Base-by-base conservation (phyloP, 176 grass and related monocot species). In the Oryza brachyantha region DNA sequence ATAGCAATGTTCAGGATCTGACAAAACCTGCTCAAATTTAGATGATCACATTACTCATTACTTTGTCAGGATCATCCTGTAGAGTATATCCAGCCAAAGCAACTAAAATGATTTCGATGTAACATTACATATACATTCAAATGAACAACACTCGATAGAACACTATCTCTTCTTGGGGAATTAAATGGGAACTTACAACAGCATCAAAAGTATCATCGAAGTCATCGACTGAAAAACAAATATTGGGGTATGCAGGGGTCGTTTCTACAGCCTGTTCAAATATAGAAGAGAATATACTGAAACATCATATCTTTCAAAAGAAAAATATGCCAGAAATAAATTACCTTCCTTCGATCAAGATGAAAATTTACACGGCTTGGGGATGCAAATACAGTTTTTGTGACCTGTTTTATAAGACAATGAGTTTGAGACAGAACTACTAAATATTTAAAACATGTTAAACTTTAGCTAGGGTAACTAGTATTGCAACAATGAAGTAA, bases 151-250 rank as follows among this genome's bases (percentile, higher is more conserved):
- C 73, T 43, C 66, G 11, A 43, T 27, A 85, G 65, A 61, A 74
- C 7, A 63, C 0, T 6, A 50, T 8, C 35, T n/a, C 39, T 52
- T 35, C 4, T 41, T 13, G 50, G 22, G 3, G 60, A 28, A 77
- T 65, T 72, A 62, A 54, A 72, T 7, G 7, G 13, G 70, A 88
- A 80, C 83, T 95, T 84, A 99, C 96, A 90, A 99, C 92, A 40
- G 96, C 88, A 75, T 91, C 96, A 85, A 98, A 99, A 81, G 96
- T 92, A 82, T 99, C 96, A 81, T 95, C 92, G 31, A 99, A 99
- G 77, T 99, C 92, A 43, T 99, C 96, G 69, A 99, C 90, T 62
- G 96, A 80, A 77, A 99, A 99, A 79, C 81, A 95, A 62, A 99
- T 95, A 81, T 95, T 93, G 43, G 92, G 92, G 79, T 99, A 99